Evolutionary conservation across 768 basidiomycete genomes (phyloP).

Genomic region (Termitomyces sp.): DNA sequence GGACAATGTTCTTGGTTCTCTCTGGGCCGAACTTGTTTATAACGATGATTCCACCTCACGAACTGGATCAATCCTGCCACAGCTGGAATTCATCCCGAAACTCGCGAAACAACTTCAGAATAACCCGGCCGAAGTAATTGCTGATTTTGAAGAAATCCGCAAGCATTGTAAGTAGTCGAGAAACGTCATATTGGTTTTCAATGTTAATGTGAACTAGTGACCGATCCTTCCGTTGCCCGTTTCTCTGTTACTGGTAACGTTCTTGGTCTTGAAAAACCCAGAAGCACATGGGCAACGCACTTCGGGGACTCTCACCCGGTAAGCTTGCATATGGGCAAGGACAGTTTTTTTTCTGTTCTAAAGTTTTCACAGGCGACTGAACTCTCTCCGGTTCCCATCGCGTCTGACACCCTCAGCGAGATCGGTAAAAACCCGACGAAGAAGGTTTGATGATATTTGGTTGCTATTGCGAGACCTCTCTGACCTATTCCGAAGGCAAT

Average conservation of each 20-base stretch:
- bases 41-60: conserved; percentile 68
- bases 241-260: conserved; percentile 92
- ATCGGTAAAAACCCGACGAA: conserved; percentile 70
- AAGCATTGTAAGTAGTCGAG: conserved; percentile 47
- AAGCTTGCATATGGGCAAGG: conserved; percentile 15
- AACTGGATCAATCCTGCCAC: conserved; percentile 63
- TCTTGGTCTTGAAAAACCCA: conserved; percentile 62
- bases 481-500: conserved; percentile 53
- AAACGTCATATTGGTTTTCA: not conserved
- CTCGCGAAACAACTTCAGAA: conserved; percentile 70
- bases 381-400: conserved; percentile 64
- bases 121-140: conserved; percentile 66
- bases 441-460: conserved; percentile 43
- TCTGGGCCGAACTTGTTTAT: conserved; percentile 65
- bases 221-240: conserved; percentile 76
- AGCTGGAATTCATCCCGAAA: conserved; percentile 76
- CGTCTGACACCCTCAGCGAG: conserved; percentile 66
- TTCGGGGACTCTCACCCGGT: conserved; percentile 64
- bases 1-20: conserved; percentile 68
- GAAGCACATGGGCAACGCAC: conserved; percentile 69
- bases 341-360: not conserved
- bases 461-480: not conserved
- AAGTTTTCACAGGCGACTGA: conserved; percentile 37
- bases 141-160: conserved; percentile 74
- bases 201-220: conserved; percentile 46